Evolutionary conservation across 1,284 basidiomycete genomes (phyloP).

Genomic region (Naganishia albida): DNA sequence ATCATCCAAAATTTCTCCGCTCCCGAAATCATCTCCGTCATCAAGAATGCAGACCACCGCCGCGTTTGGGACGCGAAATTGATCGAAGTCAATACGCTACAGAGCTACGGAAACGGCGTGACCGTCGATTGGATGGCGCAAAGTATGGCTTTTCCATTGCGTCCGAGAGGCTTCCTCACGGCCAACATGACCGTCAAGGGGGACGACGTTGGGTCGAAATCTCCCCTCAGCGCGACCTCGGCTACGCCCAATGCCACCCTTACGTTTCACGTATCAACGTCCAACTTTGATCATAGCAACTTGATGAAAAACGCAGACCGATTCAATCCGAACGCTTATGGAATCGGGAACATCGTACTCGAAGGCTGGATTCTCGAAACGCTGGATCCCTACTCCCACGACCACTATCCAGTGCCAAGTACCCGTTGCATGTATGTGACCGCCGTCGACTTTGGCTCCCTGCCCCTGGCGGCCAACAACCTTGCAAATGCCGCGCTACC

Average conservation of each 20-base stretch:
- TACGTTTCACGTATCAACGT: constrained; percentile 72
- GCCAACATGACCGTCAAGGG: constrained; percentile 72
- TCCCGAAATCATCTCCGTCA: constrained; percentile 77
- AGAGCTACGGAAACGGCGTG: constrained; percentile 77
- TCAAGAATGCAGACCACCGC: constrained; percentile 61
- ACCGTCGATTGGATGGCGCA: constrained; percentile 68
- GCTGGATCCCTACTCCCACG: constrained; percentile 91
- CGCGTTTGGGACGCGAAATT: constrained; percentile 69
- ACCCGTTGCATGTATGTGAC: constrained; percentile 85
- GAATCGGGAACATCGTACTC: constrained; percentile 78
- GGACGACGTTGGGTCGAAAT: constrained; percentile 55
- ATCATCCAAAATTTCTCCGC: constrained; percentile 93
- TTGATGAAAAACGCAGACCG: constrained; percentile 58
- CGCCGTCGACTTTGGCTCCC: constrained; percentile 84
- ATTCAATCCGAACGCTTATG: constrained; percentile 74
- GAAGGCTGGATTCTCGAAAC: constrained; percentile 98
- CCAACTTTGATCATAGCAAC: constrained; percentile 66
- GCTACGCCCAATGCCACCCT: constrained; percentile 48
- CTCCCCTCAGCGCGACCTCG: constrained; percentile 39
- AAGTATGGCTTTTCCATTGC: constrained; percentile 84
- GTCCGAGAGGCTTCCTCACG: constrained; percentile 82
- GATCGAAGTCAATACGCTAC: constrained; percentile 68
- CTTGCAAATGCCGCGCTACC: constrained; percentile 77
- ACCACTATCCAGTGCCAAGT: constrained; percentile 93
- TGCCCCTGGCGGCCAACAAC: constrained; percentile 83